Percentiles rank a stretch among this genome's conserved stretches.
These are phyloP conservation scores for Cochlearia excelsa DNA, from an alignment of 345 rosid species.

Conservation along the genomic window DNA sequence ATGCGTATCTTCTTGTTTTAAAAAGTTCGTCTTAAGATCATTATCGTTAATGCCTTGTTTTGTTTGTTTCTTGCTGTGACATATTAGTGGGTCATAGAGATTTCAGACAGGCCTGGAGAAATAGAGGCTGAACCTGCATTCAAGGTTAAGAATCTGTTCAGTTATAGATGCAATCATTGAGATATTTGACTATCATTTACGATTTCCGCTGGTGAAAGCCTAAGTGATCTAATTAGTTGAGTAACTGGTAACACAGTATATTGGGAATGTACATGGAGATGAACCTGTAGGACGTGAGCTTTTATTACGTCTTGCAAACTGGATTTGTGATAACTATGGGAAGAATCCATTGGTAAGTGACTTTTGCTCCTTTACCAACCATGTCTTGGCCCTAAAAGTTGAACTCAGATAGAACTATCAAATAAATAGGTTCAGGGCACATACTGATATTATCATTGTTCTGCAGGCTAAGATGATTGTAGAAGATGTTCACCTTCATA, in stretches of 20 bases:
- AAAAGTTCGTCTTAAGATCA: neutral
- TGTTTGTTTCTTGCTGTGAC: slow-evolving; percentile 15
- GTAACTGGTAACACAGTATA: slow-evolving; percentile 49
- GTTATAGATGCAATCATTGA: neutral
- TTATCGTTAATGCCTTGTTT: slow-evolving; percentile 5
- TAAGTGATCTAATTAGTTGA: slow-evolving; percentile 18
- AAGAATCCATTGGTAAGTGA: slow-evolving; percentile 71
- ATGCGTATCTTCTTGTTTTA: slow-evolving; percentile 2
- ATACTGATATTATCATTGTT: slow-evolving; percentile 15
- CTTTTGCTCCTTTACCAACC: neutral
- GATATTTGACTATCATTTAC: neutral
- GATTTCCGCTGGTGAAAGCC: slow-evolving; percentile 5
- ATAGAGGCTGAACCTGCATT: slow-evolving; percentile 94
- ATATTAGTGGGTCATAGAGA: slow-evolving; percentile 88
- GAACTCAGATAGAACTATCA: neutral
- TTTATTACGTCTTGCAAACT: slow-evolving; percentile 70
- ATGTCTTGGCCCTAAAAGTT: neutral
- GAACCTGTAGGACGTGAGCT: slow-evolving; percentile 97
- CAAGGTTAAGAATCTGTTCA: slow-evolving; percentile 53
- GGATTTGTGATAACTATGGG: slow-evolving; percentile 82
- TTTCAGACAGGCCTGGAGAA: slow-evolving; percentile 81
- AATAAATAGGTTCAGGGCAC: neutral
- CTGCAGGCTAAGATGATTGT: slow-evolving; percentile 74
- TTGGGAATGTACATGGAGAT: slow-evolving; percentile 96
- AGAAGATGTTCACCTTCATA: slow-evolving; percentile 83